Evolutionary conservation across 2,329 filamentous ascomycete species (phyloP), one percentile per base, ranked within the genome.

Genomic region (Fusarium sp.): DNA sequence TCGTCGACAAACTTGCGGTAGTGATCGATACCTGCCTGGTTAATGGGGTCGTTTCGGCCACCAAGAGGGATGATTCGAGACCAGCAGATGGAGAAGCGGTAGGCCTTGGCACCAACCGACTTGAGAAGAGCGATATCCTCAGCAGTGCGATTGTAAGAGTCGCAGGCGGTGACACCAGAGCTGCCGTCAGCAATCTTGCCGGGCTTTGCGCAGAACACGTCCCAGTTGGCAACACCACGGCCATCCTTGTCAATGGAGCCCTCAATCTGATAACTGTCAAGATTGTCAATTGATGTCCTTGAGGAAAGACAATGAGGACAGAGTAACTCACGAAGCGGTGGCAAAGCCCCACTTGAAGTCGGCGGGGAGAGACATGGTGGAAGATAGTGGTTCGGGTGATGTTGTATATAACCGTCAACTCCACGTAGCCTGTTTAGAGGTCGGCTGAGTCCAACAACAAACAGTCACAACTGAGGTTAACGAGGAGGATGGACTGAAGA

Each of bases 81-180:
- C 93, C 92, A 97, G 22, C 93, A 93, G 72, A 97, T 87, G 58
- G 94, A 96, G 84, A 97, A 97, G 59, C 94, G 93, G 84, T 97
- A 97, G 40, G 90, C 90, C 78, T 89, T 90, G 67, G 93, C 90
- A 63, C 93, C 93, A 29, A 93, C 89, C 60, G 88, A 85, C 84
- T 94, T 94, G 74, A 97, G 86, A 38, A 97, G 88, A 13, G 87
- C 89, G 79, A 97, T 93, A 80, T 97, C 94, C 79, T 94, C 90
- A 42, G 86, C 87, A 60, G 91, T 94, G 62, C 92, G 91, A 84
- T 96, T 92, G 87, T 97, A 97, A 31, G 93, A 95, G 85, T 97
- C 94, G 84, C 94, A 97, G 40, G 94, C 94, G 50, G 93, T 89
- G 61, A 90, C 91, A 62, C 94, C 94, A 50, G 91, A 92, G 76